Evolutionary conservation across 805 yeast genomes (phyloP).

Genomic region (Ogataea chonburiensis): DNA sequence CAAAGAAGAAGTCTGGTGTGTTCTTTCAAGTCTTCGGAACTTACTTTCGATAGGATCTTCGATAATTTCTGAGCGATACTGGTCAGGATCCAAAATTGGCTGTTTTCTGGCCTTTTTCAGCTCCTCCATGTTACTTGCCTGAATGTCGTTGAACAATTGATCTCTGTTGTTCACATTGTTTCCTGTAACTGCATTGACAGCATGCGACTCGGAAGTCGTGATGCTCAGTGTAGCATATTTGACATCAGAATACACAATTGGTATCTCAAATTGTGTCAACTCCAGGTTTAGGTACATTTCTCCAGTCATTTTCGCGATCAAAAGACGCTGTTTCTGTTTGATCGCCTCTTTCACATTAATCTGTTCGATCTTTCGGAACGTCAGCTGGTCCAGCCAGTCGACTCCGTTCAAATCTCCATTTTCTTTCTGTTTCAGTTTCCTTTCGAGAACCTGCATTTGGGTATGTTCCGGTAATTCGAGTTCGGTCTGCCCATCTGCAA

Average conservation of each 20-base stretch:
- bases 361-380: constrained; percentile 53
- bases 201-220: constrained; percentile 28
- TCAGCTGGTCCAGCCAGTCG: constrained; percentile 74
- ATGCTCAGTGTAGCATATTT: constrained; percentile 38
- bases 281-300: constrained; percentile 39
- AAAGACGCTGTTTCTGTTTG: constrained; percentile 12
- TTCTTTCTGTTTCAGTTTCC: constrained; percentile 58
- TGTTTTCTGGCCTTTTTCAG: constrained; percentile 10
- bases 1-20: constrained; percentile 69
- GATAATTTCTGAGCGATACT: constrained; percentile 37
- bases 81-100: constrained; percentile 68
- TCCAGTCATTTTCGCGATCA: constrained; percentile 16
- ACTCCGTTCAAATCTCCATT: constrained; percentile 59
- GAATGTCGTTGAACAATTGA: constrained; percentile 26
- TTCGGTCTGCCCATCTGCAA: constrained; percentile 13
- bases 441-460: constrained; percentile 48
- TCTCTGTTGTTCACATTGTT: constrained; percentile 21
- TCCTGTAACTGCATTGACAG: constrained; percentile 17
- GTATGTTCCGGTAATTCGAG: constrained; percentile 25
- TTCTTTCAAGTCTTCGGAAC: constrained; percentile 79
- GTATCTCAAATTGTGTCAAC: constrained; percentile 65
- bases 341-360: constrained; percentile 25
- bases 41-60: constrained; percentile 88
- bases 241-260: constrained; percentile 66
- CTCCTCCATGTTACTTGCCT: constrained; percentile 21